These are phyloP conservation scores for Zalerion maritima DNA, from an alignment of 495 filamentous ascomycete genomes.

Conservation along the genomic window DNA sequence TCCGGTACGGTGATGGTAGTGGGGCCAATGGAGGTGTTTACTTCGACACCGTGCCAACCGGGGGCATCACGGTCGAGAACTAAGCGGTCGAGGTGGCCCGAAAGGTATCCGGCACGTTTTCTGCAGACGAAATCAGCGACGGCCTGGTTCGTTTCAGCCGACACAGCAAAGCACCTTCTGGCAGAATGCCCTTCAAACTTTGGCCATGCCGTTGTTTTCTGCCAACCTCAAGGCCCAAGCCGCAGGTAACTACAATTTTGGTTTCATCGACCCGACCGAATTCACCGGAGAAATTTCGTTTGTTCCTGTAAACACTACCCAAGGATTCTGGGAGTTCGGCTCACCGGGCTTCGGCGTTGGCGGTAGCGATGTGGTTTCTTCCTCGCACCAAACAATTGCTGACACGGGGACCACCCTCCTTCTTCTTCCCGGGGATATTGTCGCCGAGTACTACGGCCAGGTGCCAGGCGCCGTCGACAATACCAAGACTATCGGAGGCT, in stretches of 20 bases:
- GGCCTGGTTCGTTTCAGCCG: conserved; percentile 46
- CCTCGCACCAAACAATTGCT: conserved; percentile 30
- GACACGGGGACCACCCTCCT: conserved; percentile 64
- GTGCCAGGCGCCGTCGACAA: conserved; percentile 39
- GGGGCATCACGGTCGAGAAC: conserved; percentile 44
- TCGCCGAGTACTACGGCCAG: conserved; percentile 51
- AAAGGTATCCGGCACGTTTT: conserved; percentile 46
- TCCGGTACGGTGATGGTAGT: conserved; percentile 62
- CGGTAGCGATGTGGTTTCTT: conserved; percentile 8
- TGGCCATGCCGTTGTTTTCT: conserved; percentile 56
- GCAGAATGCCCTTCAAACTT: conserved; percentile 45
- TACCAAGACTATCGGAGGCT: conserved; percentile 35
- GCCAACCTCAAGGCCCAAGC: conserved; percentile 48
- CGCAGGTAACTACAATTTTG: conserved; percentile 52
- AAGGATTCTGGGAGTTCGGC: conserved; percentile 65
- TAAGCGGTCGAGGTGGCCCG: conserved; percentile 65
- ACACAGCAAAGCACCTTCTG: conserved; percentile 56
- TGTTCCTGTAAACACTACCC: conserved; percentile 38
- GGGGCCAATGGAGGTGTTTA: conserved; percentile 57
- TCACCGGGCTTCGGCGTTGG: conserved; percentile 46
- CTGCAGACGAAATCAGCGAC: conserved; percentile 41
- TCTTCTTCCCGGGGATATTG: conserved; percentile 42
- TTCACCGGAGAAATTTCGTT: conserved; percentile 50
- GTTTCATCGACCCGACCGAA: conserved; percentile 42
- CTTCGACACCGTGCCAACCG: conserved; percentile 61